These are phyloP conservation scores for Clarireedia monteithiana DNA, from an alignment of 2,329 filamentous ascomycete genomes.

Conservation along the genomic window DNA sequence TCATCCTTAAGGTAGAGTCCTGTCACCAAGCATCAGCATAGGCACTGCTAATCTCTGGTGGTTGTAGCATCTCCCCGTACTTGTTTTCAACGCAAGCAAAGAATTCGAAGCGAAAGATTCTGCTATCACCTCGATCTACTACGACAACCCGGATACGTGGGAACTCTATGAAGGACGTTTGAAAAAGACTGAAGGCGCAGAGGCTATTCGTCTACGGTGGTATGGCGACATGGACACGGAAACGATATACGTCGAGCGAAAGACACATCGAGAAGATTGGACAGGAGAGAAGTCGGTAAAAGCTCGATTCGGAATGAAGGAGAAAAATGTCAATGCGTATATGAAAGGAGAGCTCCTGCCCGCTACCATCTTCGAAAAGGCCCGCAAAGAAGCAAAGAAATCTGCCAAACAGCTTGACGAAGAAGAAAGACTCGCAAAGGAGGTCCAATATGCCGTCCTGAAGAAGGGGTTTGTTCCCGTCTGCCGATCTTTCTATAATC, in stretches of 20 bases:
- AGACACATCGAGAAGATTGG: conserved; percentile 98
- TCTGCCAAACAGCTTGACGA: conserved; percentile 84
- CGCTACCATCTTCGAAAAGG: conserved; percentile 89
- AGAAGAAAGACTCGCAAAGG: conserved; percentile 79
- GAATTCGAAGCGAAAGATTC: conserved; percentile 87
- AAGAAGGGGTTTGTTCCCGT: conserved; percentile 83
- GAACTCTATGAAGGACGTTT: conserved; percentile 88
- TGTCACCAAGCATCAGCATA: not conserved
- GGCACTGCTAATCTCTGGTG: conserved; percentile 13
- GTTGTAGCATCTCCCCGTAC: conserved; percentile 74
- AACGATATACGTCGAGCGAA: conserved; percentile 93
- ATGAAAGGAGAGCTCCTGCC: conserved; percentile 78
- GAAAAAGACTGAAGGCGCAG: conserved; percentile 96
- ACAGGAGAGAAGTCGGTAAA: conserved; percentile 99
- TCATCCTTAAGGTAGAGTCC: conserved; percentile 68
- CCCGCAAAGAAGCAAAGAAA: conserved; percentile 91
- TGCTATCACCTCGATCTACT: conserved; percentile 98
- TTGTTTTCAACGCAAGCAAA: conserved; percentile 96
- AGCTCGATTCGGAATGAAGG: conserved; percentile 87
- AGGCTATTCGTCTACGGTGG: conserved; percentile 93
- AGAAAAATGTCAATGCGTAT: conserved; percentile 95
- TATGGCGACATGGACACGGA: conserved; percentile 95
- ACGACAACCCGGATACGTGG: conserved; percentile 90
- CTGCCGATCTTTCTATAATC: conserved; percentile 94
- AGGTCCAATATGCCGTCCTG: conserved; percentile 89